These are phyloP conservation scores for Escallonia rubra DNA, from an alignment of 129 eudicot genomes.

Conservation along the genomic window DNA sequence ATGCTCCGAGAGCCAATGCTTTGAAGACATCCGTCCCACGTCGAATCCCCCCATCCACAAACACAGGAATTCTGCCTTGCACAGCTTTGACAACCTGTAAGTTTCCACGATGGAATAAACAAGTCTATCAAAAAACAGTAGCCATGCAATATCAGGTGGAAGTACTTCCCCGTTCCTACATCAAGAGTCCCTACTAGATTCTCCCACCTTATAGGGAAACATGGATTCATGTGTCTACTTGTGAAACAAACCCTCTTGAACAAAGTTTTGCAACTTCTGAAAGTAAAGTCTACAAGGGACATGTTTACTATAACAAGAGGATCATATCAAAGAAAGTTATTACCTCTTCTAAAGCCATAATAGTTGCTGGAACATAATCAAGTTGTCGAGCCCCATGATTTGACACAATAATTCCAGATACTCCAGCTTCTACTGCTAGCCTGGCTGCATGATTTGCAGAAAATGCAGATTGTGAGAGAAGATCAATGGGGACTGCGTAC, in stretches of 20 bases:
- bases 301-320: no score
- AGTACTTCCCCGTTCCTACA: no score
- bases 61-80: slow-evolving; percentile 63
- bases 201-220: no score
- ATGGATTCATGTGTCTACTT: no score
- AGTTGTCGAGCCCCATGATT: slow-evolving; percentile 58
- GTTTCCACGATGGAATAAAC: background rate
- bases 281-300: no score
- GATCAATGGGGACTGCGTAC: background rate
- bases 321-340: background rate
- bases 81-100: slow-evolving; percentile 72
- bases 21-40: slow-evolving; percentile 91
- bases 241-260: no score
- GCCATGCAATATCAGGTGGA: no score
- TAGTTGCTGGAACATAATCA: slow-evolving; percentile 45
- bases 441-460: slow-evolving; percentile 15
- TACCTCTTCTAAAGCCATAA: slow-evolving; percentile 55
- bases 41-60: slow-evolving; percentile 76
- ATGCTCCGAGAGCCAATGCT: slow-evolving; percentile 85
- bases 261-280: no score
- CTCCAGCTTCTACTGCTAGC: slow-evolving; percentile 43
- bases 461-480: background rate
- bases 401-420: slow-evolving; percentile 46
- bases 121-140: no score
- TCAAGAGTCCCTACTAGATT: no score